These are phyloP conservation scores for Ephemerocybe angulata DNA, from an alignment of 768 basidiomycete genomes.

Conservation along the genomic window DNA sequence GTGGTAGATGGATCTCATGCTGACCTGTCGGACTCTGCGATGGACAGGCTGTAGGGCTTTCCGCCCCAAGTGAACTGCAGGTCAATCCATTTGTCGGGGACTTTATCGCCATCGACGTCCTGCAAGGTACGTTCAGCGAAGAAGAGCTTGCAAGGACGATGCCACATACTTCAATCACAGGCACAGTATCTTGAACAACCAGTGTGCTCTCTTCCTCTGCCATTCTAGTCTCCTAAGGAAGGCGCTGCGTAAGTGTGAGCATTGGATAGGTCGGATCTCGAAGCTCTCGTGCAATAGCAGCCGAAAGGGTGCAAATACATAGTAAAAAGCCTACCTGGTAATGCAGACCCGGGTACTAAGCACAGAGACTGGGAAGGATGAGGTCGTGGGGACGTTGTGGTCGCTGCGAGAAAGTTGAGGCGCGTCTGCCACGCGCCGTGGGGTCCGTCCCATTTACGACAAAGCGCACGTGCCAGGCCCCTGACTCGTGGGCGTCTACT, in stretches of 20 bases:
- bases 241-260: background rate
- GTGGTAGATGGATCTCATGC: background rate
- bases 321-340: too few relatives aligned
- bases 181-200: background rate
- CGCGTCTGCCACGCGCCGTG: too few relatives aligned
- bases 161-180: background rate
- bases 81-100: constrained; percentile 51
- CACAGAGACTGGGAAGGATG: too few relatives aligned
- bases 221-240: background rate
- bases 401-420: too few relatives aligned
- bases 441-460: too few relatives aligned
- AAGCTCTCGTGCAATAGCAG: too few relatives aligned
- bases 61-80: constrained; percentile 73
- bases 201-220: background rate
- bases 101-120: constrained; percentile 9
- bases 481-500: background rate
- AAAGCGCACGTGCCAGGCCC: background rate
- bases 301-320: too few relatives aligned
- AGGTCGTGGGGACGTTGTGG: too few relatives aligned
- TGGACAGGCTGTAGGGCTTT: constrained; percentile 33
- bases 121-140: background rate
- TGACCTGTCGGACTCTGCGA: constrained; percentile 79
- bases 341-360: too few relatives aligned
- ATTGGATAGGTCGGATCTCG: background rate
- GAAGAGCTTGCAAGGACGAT: background rate